Evolutionary conservation across 2,329 filamentous ascomycete genomes (phyloP).

Genomic region (Atkinsonella hypoxylon): DNA sequence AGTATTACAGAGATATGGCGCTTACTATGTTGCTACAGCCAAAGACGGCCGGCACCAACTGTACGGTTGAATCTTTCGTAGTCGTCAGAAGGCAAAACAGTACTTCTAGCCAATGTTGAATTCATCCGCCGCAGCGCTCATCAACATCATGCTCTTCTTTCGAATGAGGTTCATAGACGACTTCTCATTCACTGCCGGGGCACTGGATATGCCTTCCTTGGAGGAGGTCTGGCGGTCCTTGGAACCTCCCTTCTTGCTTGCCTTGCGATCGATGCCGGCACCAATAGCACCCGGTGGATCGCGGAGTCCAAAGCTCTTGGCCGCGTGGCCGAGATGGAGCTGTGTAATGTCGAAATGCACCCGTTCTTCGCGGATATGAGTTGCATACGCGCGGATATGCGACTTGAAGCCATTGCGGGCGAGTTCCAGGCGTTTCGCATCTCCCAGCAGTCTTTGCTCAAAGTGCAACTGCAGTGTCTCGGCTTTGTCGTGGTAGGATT

Average conservation of each 20-base stretch:
- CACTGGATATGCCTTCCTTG: conserved; percentile 5
- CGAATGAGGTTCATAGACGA: conserved; percentile 33
- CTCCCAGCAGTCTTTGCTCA: conserved; percentile 46
- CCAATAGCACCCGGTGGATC: conserved; percentile 81
- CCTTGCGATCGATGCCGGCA: conserved; percentile 36
- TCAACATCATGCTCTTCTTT: conserved; percentile 53
- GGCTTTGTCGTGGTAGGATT: conserved; percentile 37
- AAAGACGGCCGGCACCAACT: too few species aligned
- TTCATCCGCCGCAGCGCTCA: conserved; percentile 51
- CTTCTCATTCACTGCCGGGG: conserved; percentile 18
- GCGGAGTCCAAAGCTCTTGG: conserved; percentile 83
- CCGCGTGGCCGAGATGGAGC: conserved; percentile 82
- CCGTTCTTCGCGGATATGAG: conserved; percentile 77
- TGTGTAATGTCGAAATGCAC: conserved; percentile 83
- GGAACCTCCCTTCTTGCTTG: conserved; percentile 22
- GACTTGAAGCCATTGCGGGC: conserved; percentile 81
- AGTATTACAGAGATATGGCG: too few species aligned
- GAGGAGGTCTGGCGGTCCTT: conserved; percentile 13
- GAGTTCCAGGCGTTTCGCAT: conserved; percentile 61
- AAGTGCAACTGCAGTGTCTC: conserved; percentile 48
- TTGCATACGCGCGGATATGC: conserved; percentile 89
- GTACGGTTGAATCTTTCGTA: too few species aligned
- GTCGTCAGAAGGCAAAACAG: too few species aligned
- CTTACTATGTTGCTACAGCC: too few species aligned
- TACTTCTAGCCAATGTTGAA: conserved; percentile 51